Evolutionary conservation across 371 early-diverging fungal genomes (phyloP).

Genomic region (Syncephalastrum monosporum): DNA sequence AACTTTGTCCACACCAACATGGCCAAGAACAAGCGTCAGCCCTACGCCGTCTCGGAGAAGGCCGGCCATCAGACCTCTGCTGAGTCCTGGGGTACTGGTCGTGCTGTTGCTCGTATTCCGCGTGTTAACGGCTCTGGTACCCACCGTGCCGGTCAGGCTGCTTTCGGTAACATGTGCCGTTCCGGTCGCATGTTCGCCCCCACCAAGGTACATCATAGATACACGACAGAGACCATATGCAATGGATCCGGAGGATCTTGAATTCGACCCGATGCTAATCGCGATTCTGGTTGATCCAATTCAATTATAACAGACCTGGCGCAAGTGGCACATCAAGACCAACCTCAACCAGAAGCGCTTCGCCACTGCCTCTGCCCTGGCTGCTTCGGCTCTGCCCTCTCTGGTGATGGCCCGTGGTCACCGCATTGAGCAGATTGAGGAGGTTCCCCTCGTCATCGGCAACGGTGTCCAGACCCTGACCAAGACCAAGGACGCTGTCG

Average conservation of each 20-base stretch:
- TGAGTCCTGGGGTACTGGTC: constrained; percentile 99
- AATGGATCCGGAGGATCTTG: background rate
- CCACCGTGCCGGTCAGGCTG: constrained; percentile 99
- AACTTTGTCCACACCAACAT: constrained; percentile 96
- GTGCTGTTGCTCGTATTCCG: constrained; percentile 99
- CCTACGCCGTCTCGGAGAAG: constrained; percentile 96
- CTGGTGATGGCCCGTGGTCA: constrained; percentile 99
- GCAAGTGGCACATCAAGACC: constrained; percentile 99
- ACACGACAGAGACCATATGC: too few species aligned
- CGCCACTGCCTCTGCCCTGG: constrained; percentile 98
- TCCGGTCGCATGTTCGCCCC: constrained; percentile 99
- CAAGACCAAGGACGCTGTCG: constrained; percentile 98
- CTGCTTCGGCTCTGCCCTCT: constrained; percentile 96
- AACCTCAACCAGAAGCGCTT: constrained; percentile 98
- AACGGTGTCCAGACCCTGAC: constrained; percentile 80
- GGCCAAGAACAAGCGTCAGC: constrained; percentile 99
- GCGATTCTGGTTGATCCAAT: too few species aligned
- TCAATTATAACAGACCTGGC: constrained; percentile 83
- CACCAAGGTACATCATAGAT: constrained; percentile 58
- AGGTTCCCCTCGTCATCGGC: constrained; percentile 96
- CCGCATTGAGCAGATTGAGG: constrained; percentile 92
- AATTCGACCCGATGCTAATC: background rate
- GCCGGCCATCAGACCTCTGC: constrained; percentile 99
- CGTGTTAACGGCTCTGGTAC: constrained; percentile 99
- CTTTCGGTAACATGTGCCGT: constrained; percentile 99